phyloP scores from a whole-genome alignment of 306 rosid species.

The Cucurbita pepo region DNA sequence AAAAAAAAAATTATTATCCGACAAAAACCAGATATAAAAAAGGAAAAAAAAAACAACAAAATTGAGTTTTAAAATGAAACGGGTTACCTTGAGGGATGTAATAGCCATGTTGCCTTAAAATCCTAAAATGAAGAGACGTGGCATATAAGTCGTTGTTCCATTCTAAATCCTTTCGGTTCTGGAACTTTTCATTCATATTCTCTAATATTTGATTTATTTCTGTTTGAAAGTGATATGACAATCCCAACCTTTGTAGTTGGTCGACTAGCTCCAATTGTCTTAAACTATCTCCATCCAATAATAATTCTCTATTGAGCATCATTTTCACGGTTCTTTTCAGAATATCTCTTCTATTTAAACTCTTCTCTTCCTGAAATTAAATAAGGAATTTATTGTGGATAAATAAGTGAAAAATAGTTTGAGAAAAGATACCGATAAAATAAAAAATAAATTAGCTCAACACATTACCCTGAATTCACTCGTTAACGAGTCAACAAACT shows the following conservation, averaged over 20 bases:
- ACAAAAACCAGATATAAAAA: too few relatives aligned
- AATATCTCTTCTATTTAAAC: neutral
- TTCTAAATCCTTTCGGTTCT: neutral
- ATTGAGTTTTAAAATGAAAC: too few relatives aligned
- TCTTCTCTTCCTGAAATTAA: conserved; percentile 5
- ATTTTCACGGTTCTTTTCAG: conserved; percentile 6
- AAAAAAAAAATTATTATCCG: too few relatives aligned
- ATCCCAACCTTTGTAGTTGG: conserved; percentile 20
- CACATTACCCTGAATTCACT: neutral
- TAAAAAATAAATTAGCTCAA: neutral
- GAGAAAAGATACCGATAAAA: too few relatives aligned
- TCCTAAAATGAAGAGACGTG: conserved; percentile 16
- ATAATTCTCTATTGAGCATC: neutral
- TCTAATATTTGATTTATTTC: conserved; percentile 5
- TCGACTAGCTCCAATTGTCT: conserved; percentile 16
- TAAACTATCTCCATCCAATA: neutral
- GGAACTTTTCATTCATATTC: neutral
- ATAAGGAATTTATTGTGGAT: too few relatives aligned
- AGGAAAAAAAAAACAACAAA: too few relatives aligned
- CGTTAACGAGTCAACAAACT: neutral
- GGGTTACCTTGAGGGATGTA: conserved; percentile 8
- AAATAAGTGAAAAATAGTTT: too few relatives aligned
- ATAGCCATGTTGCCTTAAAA: conserved; percentile 22
- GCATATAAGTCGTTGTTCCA: conserved; percentile 1
- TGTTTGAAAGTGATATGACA: conserved; percentile 17